Evolutionary conservation across 2,329 filamentous ascomycete species (phyloP), one percentile per base, ranked within the genome.

Genomic region (Penicillium freii): DNA sequence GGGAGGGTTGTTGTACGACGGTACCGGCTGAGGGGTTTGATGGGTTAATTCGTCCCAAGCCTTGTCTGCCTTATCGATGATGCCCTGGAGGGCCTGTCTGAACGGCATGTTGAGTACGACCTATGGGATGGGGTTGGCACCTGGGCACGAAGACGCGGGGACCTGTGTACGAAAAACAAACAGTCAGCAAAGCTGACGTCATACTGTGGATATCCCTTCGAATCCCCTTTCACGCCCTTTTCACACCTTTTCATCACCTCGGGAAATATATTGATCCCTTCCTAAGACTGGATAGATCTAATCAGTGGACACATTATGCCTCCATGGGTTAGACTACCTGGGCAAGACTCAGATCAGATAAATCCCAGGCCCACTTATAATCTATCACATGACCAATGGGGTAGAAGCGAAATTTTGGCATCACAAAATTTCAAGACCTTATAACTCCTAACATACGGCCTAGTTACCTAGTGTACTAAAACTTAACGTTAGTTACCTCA

Each of bases 41-140:
- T 65, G 34, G 57, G 21, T 65, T 17, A 64, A 19, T 33, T 62
- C 61, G 1, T 55, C 64, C 64, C 61, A 66, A 25, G 63, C 57
- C 55, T 65, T 66, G 46, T 66, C 64, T 48, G 59, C 64, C 47
- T 66, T 66, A 25, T 65, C 51, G 13, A 66, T 25, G 34, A 66
- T 62, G 17, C 61, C 64, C 42, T 66, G 61, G 43, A 66, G 29
- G 1, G 63, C 59, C 44, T 65, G 61, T 66, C 63, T 61, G 64
- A 66, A 63, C 46, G 64, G 59, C 64, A 66, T 66, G n/a, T 60
- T 64, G 62, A 58, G 48, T 49, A 56, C 31, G 52, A 54, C 43
- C 53, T 57, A 53, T 61, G 29, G 59, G 60, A 43, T 51, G 53
- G 25, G 48, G 49, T 56, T 57, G 56, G 56, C 25, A 27, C 39